Evolutionary conservation across 768 basidiomycete genomes (phyloP), one percentile per base, ranked within the genome.

Genomic region (Tulasnella sp.): DNA sequence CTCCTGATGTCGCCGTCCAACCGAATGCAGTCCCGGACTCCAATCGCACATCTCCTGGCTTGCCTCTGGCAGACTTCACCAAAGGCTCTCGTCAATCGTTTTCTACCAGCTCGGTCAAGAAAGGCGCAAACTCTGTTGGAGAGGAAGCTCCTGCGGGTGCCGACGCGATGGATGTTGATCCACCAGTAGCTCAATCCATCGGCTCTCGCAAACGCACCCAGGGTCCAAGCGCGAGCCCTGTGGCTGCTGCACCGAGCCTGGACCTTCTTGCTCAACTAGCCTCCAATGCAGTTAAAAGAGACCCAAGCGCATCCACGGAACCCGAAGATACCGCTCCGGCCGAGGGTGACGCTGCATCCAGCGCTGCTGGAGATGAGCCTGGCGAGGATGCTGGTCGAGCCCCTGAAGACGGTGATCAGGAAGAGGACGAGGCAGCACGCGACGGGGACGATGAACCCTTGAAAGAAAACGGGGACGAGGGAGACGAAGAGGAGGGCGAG

Each of bases 381-480:
- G 64, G 31, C 31, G 64, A 69, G 4, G 64, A 69, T 28, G 31
- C 64, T 37, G 64, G 34, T 12, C 64, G 64, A 69, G 31, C 28
- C 34, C 64, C 64, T 2, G 64, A 37, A 7, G 79, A 74, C n/a
- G 72, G 42, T 24, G 79, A 80, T n/a, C 69, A 34, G 28, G 79
- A 80, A 20, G 79, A 75, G n/a, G 69, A 80, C 20, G 79, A 80
- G 9, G 78, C 44, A 28, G 72, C 72, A 24, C 34, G 31, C 4
- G 90, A 93, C 9, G 79, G 73, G 44, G 74, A 34, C 24, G 79
- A 75, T 16, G 77, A 64, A 6, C 79, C 64, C 28, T 60, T 28
- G 28, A 72, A 73, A 28, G 79, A 80, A 34, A 60, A 80, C 48
- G 72, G 46, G n/a, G 79, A 73, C 79, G 79, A 80, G 20, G 79